Conservation (phyloP, 768 basidiomycete species). For the Cystobasidium tubakii region DNA sequence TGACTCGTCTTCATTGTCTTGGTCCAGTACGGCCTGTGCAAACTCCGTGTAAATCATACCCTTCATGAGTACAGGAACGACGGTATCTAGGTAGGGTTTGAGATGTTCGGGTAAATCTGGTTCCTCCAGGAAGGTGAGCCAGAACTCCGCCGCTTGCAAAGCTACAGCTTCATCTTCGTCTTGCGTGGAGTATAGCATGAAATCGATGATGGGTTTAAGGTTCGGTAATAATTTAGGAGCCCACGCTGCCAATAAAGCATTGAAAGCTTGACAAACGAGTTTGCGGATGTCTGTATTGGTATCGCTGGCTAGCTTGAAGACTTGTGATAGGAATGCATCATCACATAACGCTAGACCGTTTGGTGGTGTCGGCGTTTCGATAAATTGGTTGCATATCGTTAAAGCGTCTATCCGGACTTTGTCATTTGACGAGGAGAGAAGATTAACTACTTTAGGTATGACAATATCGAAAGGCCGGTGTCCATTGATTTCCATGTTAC, state of each 20-base stretch:
- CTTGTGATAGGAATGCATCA: slow-evolving; percentile 82
- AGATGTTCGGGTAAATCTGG: slow-evolving; percentile 76
- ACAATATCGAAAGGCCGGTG: slow-evolving; percentile 90
- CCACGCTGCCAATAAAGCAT: slow-evolving; percentile 80
- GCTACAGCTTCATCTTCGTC: slow-evolving; percentile 77
- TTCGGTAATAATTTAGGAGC: slow-evolving; percentile 96
- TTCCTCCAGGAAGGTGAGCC: slow-evolving; percentile 97
- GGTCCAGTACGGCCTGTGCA: slow-evolving; percentile 89
- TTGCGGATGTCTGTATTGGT: slow-evolving; percentile 87
- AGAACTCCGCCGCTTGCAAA: slow-evolving; percentile 98
- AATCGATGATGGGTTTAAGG: slow-evolving; percentile 89
- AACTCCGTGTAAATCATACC: slow-evolving; percentile 97
- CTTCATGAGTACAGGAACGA: slow-evolving; percentile 88
- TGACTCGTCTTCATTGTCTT: slow-evolving; percentile 76
- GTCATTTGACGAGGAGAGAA: slow-evolving; percentile 73
- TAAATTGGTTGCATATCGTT: slow-evolving; percentile 88
- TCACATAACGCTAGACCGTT: slow-evolving; percentile 85
- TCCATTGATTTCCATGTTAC: slow-evolving; percentile 78
- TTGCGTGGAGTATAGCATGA: slow-evolving; percentile 97
- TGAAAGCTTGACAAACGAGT: slow-evolving; percentile 91
- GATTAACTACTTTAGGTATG: slow-evolving; percentile 86
- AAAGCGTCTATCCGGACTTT: slow-evolving; percentile 92
- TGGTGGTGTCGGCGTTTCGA: slow-evolving; percentile 56
- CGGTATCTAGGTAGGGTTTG: slow-evolving; percentile 77
- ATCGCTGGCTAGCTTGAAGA: slow-evolving; percentile 93